Conservation (phyloP, 1,284 basidiomycete species). For the Ceratobasidium papillatum region DNA sequence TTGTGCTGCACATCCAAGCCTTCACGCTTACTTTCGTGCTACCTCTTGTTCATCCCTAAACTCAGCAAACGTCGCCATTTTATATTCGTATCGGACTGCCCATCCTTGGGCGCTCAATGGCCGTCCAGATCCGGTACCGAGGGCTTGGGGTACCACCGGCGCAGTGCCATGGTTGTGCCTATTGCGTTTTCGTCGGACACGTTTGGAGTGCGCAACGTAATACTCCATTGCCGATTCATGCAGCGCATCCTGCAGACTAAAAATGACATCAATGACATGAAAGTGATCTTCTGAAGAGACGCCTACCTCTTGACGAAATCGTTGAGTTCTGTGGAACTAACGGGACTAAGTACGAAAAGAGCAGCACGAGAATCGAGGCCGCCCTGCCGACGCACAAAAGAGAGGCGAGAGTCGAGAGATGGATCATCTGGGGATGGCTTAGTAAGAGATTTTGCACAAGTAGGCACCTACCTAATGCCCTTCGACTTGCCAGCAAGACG, state of each 20-base stretch:
- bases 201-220: slow-evolving; percentile 90
- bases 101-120: slow-evolving; percentile 87
- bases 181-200: slow-evolving; percentile 88
- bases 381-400: slow-evolving; percentile 85
- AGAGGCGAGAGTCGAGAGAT: slow-evolving; percentile 80
- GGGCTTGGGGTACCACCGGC: slow-evolving; percentile 53
- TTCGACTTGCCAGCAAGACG: slow-evolving; percentile 88
- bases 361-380: slow-evolving; percentile 90
- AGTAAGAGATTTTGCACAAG: neutral
- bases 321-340: slow-evolving; percentile 78
- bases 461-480: slow-evolving; percentile 72
- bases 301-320: slow-evolving; percentile 83
- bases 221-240: slow-evolving; percentile 91
- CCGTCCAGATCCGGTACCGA: slow-evolving; percentile 56
- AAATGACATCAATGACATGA: neutral
- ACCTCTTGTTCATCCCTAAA: slow-evolving; percentile 90
- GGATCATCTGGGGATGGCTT: slow-evolving; percentile 71
- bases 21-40: slow-evolving; percentile 72
- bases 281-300: neutral
- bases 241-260: slow-evolving; percentile 84
- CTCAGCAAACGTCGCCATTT: slow-evolving; percentile 95
- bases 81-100: slow-evolving; percentile 97
- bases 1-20: neutral
- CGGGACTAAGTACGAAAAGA: slow-evolving; percentile 93
- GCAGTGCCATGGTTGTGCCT: slow-evolving; percentile 61